Base-by-base conservation (phyloP, 2,329 filamentous ascomycete genomes). In the Colletotrichum viniferum region DNA sequence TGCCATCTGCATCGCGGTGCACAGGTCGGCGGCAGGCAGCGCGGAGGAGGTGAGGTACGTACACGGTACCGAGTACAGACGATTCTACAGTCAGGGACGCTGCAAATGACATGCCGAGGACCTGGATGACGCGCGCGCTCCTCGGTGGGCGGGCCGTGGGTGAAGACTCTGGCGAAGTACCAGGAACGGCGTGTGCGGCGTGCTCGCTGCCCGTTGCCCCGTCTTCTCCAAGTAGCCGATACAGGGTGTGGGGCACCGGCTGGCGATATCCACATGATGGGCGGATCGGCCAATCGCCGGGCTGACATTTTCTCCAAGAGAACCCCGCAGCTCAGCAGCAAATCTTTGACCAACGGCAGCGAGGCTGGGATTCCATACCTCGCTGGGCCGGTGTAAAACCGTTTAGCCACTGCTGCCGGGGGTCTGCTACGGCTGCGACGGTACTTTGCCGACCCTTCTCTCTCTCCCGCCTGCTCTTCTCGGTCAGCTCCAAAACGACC, bases 291-390 rank as follows among this genome's bases (percentile, higher is more conserved):
- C 43, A 76, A 76, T 76, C 63, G 48, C 43, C 21, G 36, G 21
- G 24, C 48, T 74, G 28, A 12, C 34, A 74, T 76, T 76, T 70
- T 76, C 71, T 76, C 73, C 73, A 76, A 74, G 70, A 69, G 60
- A 70, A 76, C 73, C 73, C 73, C 73, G 70, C 73, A 76, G 70
- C 70, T 38, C 69, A 75, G 69, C 69, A 73, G 65, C 60, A 76
- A 76, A 76, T 76, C 71, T 74, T 69, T 74, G 70, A 73, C 70
- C 73, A 76, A 76, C 69, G 55, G 24, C 73, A 75, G 56, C 55
- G 69, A 75, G 69, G 70, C 71, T 73, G 70, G 73, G 73, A 34
- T 36, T 55, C 56, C 67, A 69, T 64, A 62, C 61, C 72, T 71
- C 56, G 34, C 30, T 70, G 71, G 65, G 43, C 43, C 55, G 43